phyloP scores from a whole-genome alignment of 2,329 filamentous ascomycete species.

The Pseudonectria buxi region DNA sequence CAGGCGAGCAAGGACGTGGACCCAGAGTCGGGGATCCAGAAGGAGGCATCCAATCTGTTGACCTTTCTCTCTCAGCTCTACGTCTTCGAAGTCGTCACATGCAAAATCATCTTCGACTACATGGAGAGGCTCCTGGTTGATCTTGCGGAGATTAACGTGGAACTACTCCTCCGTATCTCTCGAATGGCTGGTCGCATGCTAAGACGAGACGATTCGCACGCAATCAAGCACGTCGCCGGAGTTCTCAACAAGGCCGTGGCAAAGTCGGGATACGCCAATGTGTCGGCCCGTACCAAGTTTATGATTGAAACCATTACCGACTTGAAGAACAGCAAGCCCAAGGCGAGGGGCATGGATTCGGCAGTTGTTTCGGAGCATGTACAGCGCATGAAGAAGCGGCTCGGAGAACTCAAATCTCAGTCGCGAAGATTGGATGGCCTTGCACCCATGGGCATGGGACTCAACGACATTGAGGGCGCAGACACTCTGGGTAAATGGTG shows the following conservation, averaged over 20 bases:
- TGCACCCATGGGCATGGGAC: conserved; percentile 74
- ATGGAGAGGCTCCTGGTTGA: conserved; percentile 68
- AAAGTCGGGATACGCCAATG: conserved; percentile 58
- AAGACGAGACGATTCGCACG: conserved; percentile 78
- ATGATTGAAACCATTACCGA: conserved; percentile 97
- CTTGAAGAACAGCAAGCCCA: conserved; percentile 88
- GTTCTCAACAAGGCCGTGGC: conserved; percentile 67
- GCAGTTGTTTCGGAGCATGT: conserved; percentile 73
- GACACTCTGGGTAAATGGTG: conserved; percentile 96
- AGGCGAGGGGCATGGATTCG: conserved; percentile 64
- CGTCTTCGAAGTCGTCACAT: conserved; percentile 81
- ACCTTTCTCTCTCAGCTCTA: conserved; percentile 82
- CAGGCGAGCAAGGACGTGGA: conserved; percentile 31
- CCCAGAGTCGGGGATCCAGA: conserved; percentile 32
- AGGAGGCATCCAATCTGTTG: conserved; percentile 61
- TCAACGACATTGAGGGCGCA: conserved; percentile 74
- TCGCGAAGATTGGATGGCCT: conserved; percentile 58
- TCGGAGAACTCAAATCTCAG: conserved; percentile 65
- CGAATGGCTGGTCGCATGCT: conserved; percentile 76
- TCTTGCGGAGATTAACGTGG: conserved; percentile 80
- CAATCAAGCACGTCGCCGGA: conserved; percentile 82
- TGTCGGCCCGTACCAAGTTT: conserved; percentile 87
- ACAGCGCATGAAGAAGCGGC: conserved; percentile 78
- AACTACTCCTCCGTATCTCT: conserved; percentile 78
- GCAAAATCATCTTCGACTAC: conserved; percentile 83